phyloP scores from a whole-genome alignment of 164 flowering plant genomes.

The Kingdonia uniflora region DNA sequence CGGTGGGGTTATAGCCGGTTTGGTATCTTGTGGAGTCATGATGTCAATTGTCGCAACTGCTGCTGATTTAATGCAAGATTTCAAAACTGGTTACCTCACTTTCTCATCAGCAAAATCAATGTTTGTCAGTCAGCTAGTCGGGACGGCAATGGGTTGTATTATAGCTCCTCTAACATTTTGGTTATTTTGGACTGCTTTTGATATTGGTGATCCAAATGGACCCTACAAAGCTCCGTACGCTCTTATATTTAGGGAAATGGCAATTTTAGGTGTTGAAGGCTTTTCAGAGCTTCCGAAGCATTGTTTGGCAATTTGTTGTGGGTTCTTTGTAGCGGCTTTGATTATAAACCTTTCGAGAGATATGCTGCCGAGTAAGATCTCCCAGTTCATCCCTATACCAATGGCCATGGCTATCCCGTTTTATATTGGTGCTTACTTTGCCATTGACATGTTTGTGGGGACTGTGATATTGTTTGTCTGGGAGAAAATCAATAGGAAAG shows the following conservation, averaged over 20 bases:
- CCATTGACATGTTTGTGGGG: conserved; percentile 92
- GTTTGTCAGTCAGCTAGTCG: conserved; percentile 83
- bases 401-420: conserved; percentile 98
- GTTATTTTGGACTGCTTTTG: conserved; percentile 90
- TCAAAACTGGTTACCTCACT: conserved; percentile 93
- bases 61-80: conserved; percentile 97
- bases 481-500: conserved; percentile 65
- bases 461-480: conserved; percentile 72
- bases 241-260: conserved; percentile 84
- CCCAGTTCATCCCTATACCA: conserved; percentile 75
- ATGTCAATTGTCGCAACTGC: conserved; percentile 96
- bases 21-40: conserved; percentile 91
- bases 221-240: conserved; percentile 96
- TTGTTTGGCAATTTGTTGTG: conserved; percentile 73
- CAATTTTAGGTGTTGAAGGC: conserved; percentile 83
- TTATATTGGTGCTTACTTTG: conserved; percentile 91
- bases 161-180: conserved; percentile 92
- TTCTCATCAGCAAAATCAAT: conserved; percentile 84
- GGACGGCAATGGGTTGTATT: conserved; percentile 91
- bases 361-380: conserved; percentile 39
- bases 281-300: conserved; percentile 87
- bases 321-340: conserved; percentile 66
- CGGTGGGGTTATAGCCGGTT: conserved; percentile 88
- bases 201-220: conserved; percentile 76
- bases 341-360: conserved; percentile 67